Conservation (phyloP, 2,329 filamentous ascomycete genomes). For the Diaporthe aspalathi region DNA sequence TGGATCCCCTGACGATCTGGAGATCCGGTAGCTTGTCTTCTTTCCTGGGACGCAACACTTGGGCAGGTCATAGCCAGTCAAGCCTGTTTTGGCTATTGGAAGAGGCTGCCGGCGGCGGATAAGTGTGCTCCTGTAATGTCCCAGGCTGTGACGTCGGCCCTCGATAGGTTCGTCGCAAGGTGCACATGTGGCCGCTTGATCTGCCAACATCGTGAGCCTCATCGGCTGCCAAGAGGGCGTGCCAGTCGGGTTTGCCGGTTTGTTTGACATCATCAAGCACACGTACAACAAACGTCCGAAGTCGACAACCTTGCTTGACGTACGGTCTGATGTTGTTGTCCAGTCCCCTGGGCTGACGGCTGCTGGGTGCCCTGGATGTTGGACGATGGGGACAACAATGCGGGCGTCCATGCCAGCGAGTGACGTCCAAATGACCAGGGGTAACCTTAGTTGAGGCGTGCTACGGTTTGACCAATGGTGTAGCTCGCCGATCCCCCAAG, state of each 20-base stretch:
- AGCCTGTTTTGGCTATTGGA: slow-evolving; percentile 8
- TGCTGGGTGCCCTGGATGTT: slow-evolving; percentile 14
- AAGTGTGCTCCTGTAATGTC: slow-evolving; percentile 11
- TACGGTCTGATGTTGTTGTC: slow-evolving; percentile 13
- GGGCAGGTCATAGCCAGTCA: slow-evolving; percentile 19
- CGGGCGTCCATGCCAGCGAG: slow-evolving; percentile 14
- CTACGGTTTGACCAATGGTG: slow-evolving; percentile 13
- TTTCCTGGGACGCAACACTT: background rate
- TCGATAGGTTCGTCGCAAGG: slow-evolving; percentile 21
- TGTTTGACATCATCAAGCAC: slow-evolving; percentile 28
- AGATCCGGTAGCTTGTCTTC: slow-evolving; percentile 25
- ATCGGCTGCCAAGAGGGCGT: background rate
- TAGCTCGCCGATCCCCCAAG: background rate
- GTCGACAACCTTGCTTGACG: slow-evolving; percentile 25
- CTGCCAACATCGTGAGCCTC: slow-evolving; percentile 1
- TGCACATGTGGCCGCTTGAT: background rate
- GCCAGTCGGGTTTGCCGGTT: slow-evolving; percentile 3
- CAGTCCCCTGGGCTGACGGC: background rate
- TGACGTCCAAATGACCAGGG: slow-evolving; percentile 28
- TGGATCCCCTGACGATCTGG: slow-evolving; percentile 28
- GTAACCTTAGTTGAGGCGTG: slow-evolving; percentile 7
- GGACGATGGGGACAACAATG: slow-evolving; percentile 14
- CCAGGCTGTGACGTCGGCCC: slow-evolving; percentile 4
- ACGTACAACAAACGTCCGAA: slow-evolving; percentile 19
- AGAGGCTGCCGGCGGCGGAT: slow-evolving; percentile 15